A percentile compares a stretch with the other conserved stretches of the same genome.
phyloP scores from a whole-genome alignment of 2,329 filamentous ascomycete species.

The Trichocomaceae sp. region DNA sequence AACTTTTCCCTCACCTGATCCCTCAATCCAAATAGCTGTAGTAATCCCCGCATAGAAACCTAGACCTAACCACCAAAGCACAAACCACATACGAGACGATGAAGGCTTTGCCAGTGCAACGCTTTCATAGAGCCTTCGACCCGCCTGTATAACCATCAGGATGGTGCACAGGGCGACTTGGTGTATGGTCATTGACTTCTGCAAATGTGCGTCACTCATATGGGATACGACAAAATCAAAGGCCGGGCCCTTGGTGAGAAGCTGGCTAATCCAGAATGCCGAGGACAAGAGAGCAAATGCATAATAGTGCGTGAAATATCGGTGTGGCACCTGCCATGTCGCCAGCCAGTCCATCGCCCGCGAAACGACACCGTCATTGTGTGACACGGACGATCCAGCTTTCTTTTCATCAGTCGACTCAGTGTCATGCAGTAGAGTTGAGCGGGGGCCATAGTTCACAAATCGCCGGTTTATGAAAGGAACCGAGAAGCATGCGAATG shows the following conservation, averaged over 20 bases:
- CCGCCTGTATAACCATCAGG: conserved; percentile 69
- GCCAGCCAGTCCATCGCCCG: conserved; percentile 46
- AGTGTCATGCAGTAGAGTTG: conserved; percentile 22
- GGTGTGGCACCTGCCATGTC: conserved; percentile 66
- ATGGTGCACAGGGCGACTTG: conserved; percentile 62
- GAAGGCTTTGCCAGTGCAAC: conserved; percentile 58
- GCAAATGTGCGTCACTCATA: conserved; percentile 30
- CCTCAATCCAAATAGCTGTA: conserved; percentile 78
- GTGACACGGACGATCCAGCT: background rate
- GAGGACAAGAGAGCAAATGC: conserved; percentile 62
- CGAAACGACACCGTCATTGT: conserved; percentile 11
- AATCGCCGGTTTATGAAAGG: conserved; percentile 50
- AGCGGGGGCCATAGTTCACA: conserved; percentile 55
- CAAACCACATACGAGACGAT: conserved; percentile 73
- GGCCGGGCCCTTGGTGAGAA: conserved; percentile 48
- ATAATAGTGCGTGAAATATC: conserved; percentile 89
- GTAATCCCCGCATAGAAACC: conserved; percentile 69
- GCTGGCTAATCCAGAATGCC: conserved; percentile 65
- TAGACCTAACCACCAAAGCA: conserved; percentile 74
- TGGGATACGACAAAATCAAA: conserved; percentile 46
- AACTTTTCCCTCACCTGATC: conserved; percentile 51
- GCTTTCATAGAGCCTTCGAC: conserved; percentile 70
- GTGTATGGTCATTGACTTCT: conserved; percentile 49
- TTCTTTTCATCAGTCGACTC: background rate
- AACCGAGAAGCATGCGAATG: conserved; percentile 46